Conservation (phyloP, 768 basidiomycete genomes). For the Tricholomella constricta region DNA sequence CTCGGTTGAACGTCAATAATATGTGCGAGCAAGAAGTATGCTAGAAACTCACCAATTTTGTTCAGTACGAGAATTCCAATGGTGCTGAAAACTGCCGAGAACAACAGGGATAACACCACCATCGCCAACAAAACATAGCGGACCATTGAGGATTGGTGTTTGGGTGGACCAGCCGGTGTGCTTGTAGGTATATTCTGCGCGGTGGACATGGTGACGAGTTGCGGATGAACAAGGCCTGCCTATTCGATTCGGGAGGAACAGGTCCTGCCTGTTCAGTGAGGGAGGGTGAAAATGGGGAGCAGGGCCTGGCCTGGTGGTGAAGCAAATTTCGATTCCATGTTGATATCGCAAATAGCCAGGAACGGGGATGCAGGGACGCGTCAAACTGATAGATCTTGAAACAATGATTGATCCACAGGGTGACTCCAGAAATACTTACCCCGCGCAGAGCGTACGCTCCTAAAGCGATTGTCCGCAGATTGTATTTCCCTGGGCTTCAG, state of each 20-base stretch:
- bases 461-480: too few species aligned
- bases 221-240: conserved; percentile 21
- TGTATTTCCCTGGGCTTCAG: too few species aligned
- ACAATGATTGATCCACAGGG: too few species aligned
- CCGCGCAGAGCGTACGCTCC: too few species aligned
- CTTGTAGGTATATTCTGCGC: conserved; percentile 1
- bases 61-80: conserved; percentile 11
- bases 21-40: background rate
- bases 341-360: too few species aligned
- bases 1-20: background rate
- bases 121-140: conserved; percentile 8
- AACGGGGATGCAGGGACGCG: background rate
- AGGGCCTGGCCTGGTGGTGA: conserved; percentile 15
- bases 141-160: conserved; percentile 9
- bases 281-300: background rate
- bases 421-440: too few species aligned
- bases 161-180: conserved; percentile 4
- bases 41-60: conserved; percentile 6
- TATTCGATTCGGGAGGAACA: conserved; percentile 16
- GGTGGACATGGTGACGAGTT: background rate
- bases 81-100: conserved; percentile 11
- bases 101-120: conserved; percentile 8
- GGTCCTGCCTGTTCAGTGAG: conserved; percentile 17
- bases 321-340: background rate
- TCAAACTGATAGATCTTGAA: too few species aligned